Base-by-base conservation (phyloP, 1,284 basidiomycete species). In the Puccinia coronata region DNA sequence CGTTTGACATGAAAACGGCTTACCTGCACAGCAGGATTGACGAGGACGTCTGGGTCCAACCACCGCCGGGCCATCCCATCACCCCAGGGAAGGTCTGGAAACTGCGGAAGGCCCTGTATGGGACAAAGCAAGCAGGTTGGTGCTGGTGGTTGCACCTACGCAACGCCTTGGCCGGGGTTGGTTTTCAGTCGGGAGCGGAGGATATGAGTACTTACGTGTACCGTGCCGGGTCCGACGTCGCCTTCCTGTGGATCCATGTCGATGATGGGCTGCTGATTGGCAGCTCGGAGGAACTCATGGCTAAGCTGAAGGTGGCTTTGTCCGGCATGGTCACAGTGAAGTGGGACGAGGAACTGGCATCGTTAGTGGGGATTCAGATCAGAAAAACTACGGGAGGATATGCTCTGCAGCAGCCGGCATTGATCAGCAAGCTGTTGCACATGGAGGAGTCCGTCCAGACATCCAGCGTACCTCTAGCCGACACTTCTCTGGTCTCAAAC, bases 11-110 rank as follows among this genome's bases (percentile, higher is more conserved):
- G 34, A 69, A n/a, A 12, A 39, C 36, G 8, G 65, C 65, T 20
- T 25, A 41, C 9, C 41, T 70, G 4, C 67, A 70, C 12, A 43
- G 67, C 34, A 16, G 18, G 25, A 36, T 70, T 31, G 67, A 70
- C 39, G 36, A 73, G 18, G 71, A 51, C 49, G 31, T 73, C 1
- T 73, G 70, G 70, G 47, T 73, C 2, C 2, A 51, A 23, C n/a
- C 28, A 6, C 70, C 47, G 6, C 18, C 14, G 6, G 49, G 39
- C 9, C n/a, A n/a, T n/a, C 47, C 55, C 20, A 34, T 25, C 28
- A 72, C 14, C 18, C 36, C 31, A 2, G 11, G 20, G 20, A 51
- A 72, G 28, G 47, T n/a, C n/a, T 16, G 9, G n/a, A 53, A 9
- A n/a, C n/a, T n/a, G n/a, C n/a, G n/a, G n/a, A n/a, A n/a, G n/a